Conservation (phyloP, 2,329 filamentous ascomycete genomes). For the Orbilia oligospora region DNA sequence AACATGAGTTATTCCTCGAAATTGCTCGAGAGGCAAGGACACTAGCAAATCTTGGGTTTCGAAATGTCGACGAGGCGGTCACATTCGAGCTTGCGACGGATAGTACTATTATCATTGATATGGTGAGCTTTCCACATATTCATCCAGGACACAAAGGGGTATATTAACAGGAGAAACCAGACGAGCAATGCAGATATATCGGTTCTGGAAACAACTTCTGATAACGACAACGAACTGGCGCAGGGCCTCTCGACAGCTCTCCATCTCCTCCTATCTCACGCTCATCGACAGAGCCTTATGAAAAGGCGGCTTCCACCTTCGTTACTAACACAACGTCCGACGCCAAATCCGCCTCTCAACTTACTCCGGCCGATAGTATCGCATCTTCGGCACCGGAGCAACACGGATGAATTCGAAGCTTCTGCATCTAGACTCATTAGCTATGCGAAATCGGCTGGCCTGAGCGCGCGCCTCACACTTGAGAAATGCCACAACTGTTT, state of each 20-base stretch:
- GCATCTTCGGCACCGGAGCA: constrained; percentile 62
- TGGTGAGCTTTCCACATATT: constrained; percentile 55
- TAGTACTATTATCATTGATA: constrained; percentile 62
- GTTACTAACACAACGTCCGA: constrained; percentile 71
- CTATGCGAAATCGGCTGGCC: constrained; percentile 61
- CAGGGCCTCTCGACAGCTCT: constrained; percentile 78
- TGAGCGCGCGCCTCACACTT: constrained; percentile 59
- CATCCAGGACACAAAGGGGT: not conserved
- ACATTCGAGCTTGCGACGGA: constrained; percentile 65
- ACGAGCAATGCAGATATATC: constrained; percentile 64
- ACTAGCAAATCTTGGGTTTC: constrained; percentile 79
- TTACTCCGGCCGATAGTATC: constrained; percentile 73
- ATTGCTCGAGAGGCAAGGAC: constrained; percentile 84
- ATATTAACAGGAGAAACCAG: constrained; percentile 27
- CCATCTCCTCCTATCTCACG: constrained; percentile 81
- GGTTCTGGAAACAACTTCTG: constrained; percentile 65
- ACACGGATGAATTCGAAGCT: constrained; percentile 59
- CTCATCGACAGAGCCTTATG: constrained; percentile 81
- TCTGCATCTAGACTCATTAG: constrained; percentile 62
- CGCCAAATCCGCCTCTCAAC: constrained; percentile 71
- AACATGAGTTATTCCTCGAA: constrained; percentile 92
- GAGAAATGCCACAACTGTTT: constrained; percentile 61
- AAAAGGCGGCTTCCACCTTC: constrained; percentile 77
- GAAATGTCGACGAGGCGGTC: constrained; percentile 74
- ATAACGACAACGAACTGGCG: constrained; percentile 72